phyloP scores from a whole-genome alignment of 768 basidiomycete species.

The Trametes elegans region DNA sequence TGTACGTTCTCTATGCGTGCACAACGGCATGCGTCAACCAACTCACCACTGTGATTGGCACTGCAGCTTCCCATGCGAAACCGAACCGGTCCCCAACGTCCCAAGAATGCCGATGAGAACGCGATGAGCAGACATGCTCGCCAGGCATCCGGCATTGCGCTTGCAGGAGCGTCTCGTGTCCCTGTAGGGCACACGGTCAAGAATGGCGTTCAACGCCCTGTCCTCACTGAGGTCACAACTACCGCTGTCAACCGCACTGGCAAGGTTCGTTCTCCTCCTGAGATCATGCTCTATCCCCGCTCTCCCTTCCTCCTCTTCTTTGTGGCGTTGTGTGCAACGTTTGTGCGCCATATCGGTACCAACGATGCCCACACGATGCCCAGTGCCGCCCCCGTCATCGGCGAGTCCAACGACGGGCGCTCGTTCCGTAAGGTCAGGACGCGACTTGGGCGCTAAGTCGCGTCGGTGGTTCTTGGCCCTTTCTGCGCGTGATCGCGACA shows the following conservation, averaged over 20 bases:
- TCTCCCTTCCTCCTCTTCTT: not conserved
- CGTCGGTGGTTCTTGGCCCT: not conserved
- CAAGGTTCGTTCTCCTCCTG: slow-evolving; percentile 49
- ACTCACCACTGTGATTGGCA: slow-evolving; percentile 3
- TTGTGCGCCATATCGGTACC: not conserved
- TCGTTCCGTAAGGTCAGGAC: not conserved
- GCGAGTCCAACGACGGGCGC: not conserved
- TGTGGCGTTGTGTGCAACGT: not conserved
- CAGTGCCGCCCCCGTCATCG: not conserved
- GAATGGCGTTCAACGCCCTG: slow-evolving; percentile 58
- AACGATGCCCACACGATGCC: too few species aligned
- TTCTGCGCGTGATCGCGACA: slow-evolving; percentile 18
- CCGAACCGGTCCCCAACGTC: slow-evolving; percentile 61
- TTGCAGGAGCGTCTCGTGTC: slow-evolving; percentile 47
- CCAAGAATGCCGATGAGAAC: slow-evolving; percentile 75
- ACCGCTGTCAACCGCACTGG: slow-evolving; percentile 61
- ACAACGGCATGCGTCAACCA: not conserved
- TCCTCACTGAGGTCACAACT: slow-evolving; percentile 79
- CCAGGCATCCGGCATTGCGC: slow-evolving; percentile 51
- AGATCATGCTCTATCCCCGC: not conserved
- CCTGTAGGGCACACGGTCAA: slow-evolving; percentile 48
- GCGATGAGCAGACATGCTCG: slow-evolving; percentile 66
- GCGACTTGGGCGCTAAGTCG: slow-evolving; percentile 15
- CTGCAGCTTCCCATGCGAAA: slow-evolving; percentile 63
- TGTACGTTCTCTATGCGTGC: slow-evolving; percentile 36